Evolutionary conservation across 2,329 filamentous ascomycete genomes (phyloP).

Genomic region (Penicillium rolfsii): DNA sequence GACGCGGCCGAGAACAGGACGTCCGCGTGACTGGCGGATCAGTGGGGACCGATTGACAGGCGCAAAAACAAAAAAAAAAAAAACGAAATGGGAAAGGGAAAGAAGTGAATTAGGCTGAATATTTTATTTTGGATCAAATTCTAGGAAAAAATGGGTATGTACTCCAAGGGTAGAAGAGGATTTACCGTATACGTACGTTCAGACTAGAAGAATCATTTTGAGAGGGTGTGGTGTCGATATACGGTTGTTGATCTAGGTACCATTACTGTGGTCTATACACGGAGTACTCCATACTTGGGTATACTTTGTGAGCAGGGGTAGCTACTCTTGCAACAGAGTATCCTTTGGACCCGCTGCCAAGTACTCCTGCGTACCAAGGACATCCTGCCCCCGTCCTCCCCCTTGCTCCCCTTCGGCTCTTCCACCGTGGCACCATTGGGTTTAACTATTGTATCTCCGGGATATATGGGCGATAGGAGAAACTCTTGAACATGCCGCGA

Average conservation of each 20-base stretch:
- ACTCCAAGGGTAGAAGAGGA: too few species aligned
- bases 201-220: not conserved
- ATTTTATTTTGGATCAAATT: too few species aligned
- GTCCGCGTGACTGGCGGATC: slow-evolving; percentile 31
- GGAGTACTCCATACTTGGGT: not conserved
- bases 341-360: not conserved
- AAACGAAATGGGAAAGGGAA: not conserved
- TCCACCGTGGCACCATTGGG: not conserved
- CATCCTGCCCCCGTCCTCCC: not conserved
- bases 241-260: too few species aligned
- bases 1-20: slow-evolving; percentile 13
- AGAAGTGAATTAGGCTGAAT: not conserved
- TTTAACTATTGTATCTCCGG: not conserved
- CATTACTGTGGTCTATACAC: too few species aligned
- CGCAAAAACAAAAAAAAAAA: not conserved
- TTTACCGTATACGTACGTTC: too few species aligned
- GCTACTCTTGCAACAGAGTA: not conserved
- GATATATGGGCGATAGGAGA: not conserved
- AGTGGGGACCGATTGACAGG: slow-evolving; percentile 17
- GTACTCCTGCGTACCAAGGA: not conserved
- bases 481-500: slow-evolving; percentile 5
- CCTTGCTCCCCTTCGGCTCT: not conserved
- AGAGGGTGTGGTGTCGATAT: not conserved
- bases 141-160: too few species aligned
- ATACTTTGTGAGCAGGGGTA: not conserved